Evolutionary conservation across 192 early-diverging fungal genomes (phyloP).

Genomic region (Backusella luteola): DNA sequence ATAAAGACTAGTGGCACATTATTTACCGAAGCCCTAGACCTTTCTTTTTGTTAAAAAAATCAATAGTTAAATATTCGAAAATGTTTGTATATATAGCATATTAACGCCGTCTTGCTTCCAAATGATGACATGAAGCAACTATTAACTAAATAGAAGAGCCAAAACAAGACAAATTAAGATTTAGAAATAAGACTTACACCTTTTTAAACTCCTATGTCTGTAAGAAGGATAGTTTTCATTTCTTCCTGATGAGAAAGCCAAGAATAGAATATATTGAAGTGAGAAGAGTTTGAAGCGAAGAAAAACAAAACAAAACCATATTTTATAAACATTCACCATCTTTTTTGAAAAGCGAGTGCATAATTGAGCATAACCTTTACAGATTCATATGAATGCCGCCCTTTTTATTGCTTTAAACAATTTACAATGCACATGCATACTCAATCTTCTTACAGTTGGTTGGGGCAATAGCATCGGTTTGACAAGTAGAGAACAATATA

Average conservation of each 20-base stretch:
- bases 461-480: not conserved
- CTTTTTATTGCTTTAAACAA: not conserved
- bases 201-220: not conserved
- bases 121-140: not conserved
- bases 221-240: not conserved
- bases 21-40: not conserved
- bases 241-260: not conserved
- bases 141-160: not conserved
- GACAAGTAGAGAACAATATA: not conserved
- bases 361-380: not conserved
- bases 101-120: not conserved
- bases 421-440: not conserved
- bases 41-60: not conserved
- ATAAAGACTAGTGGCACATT: not conserved
- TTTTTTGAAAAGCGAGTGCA: not conserved
- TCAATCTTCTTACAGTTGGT: not conserved
- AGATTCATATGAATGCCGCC: not conserved
- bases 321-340: not conserved
- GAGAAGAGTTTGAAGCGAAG: not conserved
- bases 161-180: conserved; percentile 2
- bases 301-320: not conserved
- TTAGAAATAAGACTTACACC: not conserved
- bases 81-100: not conserved
- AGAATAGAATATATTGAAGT: not conserved
- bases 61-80: not conserved